Percentiles rank a stretch among this genome's conserved stretches.
Evolutionary conservation across 2,329 filamentous ascomycete species (phyloP).

Genomic region (Alternaria gaisen): DNA sequence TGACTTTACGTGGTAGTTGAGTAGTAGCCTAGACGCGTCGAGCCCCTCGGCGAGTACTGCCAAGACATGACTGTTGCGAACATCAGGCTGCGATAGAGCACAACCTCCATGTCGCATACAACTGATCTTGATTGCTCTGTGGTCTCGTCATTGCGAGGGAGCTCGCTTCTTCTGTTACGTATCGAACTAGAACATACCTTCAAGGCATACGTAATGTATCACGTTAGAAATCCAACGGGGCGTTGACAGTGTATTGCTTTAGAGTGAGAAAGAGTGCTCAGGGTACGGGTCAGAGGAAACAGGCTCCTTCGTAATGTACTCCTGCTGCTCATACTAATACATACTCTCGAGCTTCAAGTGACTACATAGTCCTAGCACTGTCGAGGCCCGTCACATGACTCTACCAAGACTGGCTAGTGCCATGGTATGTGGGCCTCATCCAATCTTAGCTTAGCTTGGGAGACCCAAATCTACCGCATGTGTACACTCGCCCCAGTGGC

Average conservation of each 20-base stretch:
- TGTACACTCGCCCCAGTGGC: too few relatives aligned
- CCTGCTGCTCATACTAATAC: background rate
- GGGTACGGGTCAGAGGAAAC: too few relatives aligned
- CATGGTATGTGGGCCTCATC: background rate
- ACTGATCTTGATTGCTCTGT: too few relatives aligned
- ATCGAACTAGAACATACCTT: too few relatives aligned
- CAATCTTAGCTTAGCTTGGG: background rate
- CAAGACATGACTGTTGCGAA: conserved; percentile 1
- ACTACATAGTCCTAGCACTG: background rate
- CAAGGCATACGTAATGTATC: too few relatives aligned
- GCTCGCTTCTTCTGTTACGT: too few relatives aligned
- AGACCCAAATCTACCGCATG: background rate
- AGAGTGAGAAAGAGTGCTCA: too few relatives aligned
- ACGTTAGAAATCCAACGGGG: too few relatives aligned
- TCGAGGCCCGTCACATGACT: background rate
- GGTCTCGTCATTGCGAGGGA: too few relatives aligned
- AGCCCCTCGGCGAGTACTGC: background rate
- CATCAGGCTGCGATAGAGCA: background rate
- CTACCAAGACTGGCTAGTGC: background rate
- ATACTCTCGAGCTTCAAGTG: background rate
- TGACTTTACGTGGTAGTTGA: background rate
- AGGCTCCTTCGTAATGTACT: background rate
- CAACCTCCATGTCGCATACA: background rate
- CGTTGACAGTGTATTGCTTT: too few relatives aligned
- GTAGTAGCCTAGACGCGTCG: conserved; percentile 1